These are phyloP conservation scores for Ambrosia artemisiifolia DNA, from an alignment of 129 eudicot species.

Conservation along the genomic window DNA sequence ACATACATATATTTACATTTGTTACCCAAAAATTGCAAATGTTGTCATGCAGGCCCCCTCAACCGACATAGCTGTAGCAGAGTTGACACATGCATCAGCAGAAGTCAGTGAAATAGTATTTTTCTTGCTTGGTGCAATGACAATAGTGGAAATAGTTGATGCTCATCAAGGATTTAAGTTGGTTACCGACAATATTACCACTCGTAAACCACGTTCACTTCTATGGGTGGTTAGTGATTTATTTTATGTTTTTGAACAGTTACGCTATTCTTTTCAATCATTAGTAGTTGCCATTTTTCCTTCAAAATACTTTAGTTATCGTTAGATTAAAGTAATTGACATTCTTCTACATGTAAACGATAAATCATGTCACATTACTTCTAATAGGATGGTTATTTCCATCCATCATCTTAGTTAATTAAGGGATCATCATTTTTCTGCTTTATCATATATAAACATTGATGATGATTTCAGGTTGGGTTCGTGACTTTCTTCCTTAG, in stretches of 20 bases:
- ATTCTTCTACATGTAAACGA: not conserved
- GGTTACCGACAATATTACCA: slow-evolving; percentile 92
- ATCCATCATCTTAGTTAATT: not conserved
- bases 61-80: slow-evolving; percentile 84
- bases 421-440: not conserved
- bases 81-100: slow-evolving; percentile 90
- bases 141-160: slow-evolving; percentile 96
- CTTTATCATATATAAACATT: not conserved
- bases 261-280: slow-evolving; percentile 5
- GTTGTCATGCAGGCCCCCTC: slow-evolving; percentile 82
- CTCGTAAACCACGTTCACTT: slow-evolving; percentile 92
- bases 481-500: slow-evolving; percentile 93
- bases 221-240: slow-evolving; percentile 95
- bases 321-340: too few species aligned
- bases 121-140: slow-evolving; percentile 98
- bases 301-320: not conserved
- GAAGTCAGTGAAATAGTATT: slow-evolving; percentile 98
- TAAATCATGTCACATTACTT: not conserved
- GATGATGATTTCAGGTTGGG: slow-evolving; percentile 67
- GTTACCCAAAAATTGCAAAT: not conserved
- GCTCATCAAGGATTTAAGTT: slow-evolving; percentile 99
- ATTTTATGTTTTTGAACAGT: not conserved
- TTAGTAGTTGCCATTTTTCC: not conserved
- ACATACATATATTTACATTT: not conserved
- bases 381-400: not conserved